Base-by-base conservation (phyloP, 108 stramenopile genomes). In the Schizochytrium sp. region DNA sequence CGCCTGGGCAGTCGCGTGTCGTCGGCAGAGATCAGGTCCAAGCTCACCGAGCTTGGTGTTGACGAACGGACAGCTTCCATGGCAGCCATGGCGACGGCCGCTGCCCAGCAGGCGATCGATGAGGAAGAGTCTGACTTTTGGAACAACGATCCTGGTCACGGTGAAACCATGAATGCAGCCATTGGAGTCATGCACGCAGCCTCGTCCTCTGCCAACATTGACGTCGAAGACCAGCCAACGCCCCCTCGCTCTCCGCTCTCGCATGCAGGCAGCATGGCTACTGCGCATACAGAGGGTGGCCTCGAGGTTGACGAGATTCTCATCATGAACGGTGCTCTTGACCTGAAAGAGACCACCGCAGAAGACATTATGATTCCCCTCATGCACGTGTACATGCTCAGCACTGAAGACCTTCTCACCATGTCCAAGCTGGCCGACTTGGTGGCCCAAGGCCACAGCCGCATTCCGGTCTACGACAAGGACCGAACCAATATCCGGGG, bases 281-380 rank as follows among this genome's bases (percentile, higher is more conserved):
- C 76, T 23, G 51, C 76, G 4, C 76, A 53, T 6, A 83, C 76
- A 0, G 76, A 83, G 16, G 23, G 23, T 25, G 76, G 76, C 23
- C 76, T 83, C 4, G 76, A 83, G 51, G 48, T 83, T 23, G 76
- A 83, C 28, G 76, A 83, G 48, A 53, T 83, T 18, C 51, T 83
- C 25, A 83, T 83, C 51, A 83, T 83, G 76, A 47, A 83, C 23
- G 76, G 76, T 16, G 76, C 76, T 47, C 76, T 83, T 28, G 76
- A 83, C 28, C 76, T 83, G 0, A 83, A 83, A 83, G 76, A 83
- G 48, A 83, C 76, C 45, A 83, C 45, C 48, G 51, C 76, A 12
- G 51, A 83, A 34, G 76, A 83, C 48, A 83, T 53, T 25, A 83
- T 83, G 76, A 83, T 83, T 45, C 76, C 76, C 19, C 76, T 83